A percentile compares a stretch with the other conserved stretches of the same genome.
phyloP scores from a whole-genome alignment of 805 yeast genomes.

The Lipomyces anomalus region DNA sequence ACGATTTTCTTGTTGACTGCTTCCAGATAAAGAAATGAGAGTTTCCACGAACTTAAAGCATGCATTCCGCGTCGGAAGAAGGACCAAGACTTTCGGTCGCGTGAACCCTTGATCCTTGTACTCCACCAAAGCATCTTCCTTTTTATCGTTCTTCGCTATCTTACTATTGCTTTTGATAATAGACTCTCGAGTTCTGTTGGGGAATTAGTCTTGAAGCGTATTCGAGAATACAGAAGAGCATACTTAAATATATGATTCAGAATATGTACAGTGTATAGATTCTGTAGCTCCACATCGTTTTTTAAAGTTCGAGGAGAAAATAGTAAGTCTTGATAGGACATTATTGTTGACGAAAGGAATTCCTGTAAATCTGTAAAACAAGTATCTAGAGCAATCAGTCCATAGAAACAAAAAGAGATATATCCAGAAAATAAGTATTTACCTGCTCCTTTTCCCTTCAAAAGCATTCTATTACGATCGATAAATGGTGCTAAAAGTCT shows the following conservation, averaged over 20 bases:
- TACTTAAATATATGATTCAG: constrained; percentile 59
- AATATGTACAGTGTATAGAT: constrained; percentile 62
- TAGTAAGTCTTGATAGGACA: constrained; percentile 66
- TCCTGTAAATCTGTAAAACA: constrained; percentile 44
- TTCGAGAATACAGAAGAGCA: neutral
- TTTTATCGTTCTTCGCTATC: constrained; percentile 36
- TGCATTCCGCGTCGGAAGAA: constrained; percentile 77
- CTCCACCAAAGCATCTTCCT: constrained; percentile 43
- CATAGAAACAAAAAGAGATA: constrained; percentile 38
- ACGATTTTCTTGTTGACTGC: constrained; percentile 74
- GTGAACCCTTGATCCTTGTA: constrained; percentile 92
- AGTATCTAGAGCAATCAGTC: constrained; percentile 38
- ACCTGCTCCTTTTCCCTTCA: constrained; percentile 25
- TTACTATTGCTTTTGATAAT: constrained; percentile 70
- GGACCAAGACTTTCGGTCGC: constrained; percentile 76
- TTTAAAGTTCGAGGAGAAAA: constrained; percentile 50
- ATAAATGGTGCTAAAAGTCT: constrained; percentile 23
- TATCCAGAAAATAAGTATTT: constrained; percentile 30
- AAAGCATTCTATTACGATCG: constrained; percentile 22
- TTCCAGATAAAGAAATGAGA: constrained; percentile 56
- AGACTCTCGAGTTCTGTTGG: constrained; percentile 75
- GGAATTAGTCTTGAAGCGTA: neutral
- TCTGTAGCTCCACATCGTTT: constrained; percentile 51
- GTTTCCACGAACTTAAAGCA: constrained; percentile 64
- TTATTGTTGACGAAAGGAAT: constrained; percentile 55